Percentiles rank a stretch among this genome's conserved stretches.
phyloP scores from a whole-genome alignment of 352 stramenopile species.

The Pythium scleroteichum region DNA sequence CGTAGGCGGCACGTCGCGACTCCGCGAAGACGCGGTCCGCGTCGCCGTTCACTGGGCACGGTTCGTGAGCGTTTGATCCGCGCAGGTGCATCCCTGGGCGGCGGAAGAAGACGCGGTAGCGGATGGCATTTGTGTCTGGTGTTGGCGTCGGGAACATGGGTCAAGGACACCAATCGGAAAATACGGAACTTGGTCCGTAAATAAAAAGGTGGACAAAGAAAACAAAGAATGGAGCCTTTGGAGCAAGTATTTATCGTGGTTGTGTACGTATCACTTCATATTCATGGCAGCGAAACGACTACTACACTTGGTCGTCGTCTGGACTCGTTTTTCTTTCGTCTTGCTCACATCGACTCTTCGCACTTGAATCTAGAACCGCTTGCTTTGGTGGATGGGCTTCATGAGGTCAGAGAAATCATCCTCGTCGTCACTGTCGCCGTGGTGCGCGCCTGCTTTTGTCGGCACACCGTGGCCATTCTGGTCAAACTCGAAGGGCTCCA shows the following conservation, averaged over 20 bases:
- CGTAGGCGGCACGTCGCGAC: conserved; percentile 19
- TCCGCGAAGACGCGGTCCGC: conserved; percentile 1
- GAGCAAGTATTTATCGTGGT: too few relatives aligned
- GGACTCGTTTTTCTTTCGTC: neutral
- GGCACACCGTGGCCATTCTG: neutral
- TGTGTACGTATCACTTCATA: conserved; percentile 1
- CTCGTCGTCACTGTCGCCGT: conserved; percentile 43
- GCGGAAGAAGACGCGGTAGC: conserved; percentile 29
- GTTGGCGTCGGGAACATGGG: conserved; percentile 28
- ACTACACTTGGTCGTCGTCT: neutral
- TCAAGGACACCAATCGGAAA: conserved; percentile 2
- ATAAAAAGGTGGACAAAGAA: conserved; percentile 1
- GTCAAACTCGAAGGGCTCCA: conserved; percentile 41
- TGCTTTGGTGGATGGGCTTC: conserved; percentile 27
- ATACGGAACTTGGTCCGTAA: conserved; percentile 8
- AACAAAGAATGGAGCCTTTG: neutral
- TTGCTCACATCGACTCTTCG: neutral
- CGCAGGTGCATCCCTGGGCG: neutral
- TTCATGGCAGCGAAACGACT: neutral
- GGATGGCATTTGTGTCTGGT: conserved; percentile 25
- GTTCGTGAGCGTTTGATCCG: neutral
- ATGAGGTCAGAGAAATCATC: conserved; percentile 29
- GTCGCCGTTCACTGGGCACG: neutral
- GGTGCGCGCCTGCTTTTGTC: conserved; percentile 6
- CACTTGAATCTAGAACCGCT: conserved; percentile 17